Evolutionary conservation across 768 basidiomycete genomes (phyloP).

Genomic region (Xanthoconium stramineum): DNA sequence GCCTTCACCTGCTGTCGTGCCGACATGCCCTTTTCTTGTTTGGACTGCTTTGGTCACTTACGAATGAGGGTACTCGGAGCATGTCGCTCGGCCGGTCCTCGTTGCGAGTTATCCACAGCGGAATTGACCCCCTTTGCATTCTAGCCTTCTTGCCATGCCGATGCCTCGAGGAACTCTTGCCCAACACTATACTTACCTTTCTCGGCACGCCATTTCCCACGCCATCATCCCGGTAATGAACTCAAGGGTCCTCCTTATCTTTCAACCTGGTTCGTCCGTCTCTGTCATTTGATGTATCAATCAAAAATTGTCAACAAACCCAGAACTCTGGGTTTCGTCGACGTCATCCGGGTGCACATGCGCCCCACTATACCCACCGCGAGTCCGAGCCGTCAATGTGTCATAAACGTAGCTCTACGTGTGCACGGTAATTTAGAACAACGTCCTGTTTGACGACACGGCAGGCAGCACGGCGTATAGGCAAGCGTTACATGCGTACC

Average conservation of each 20-base stretch:
- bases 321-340: not conserved
- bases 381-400: conserved; percentile 3
- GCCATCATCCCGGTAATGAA: conserved; percentile 28
- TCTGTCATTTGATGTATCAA: not conserved
- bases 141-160: conserved; percentile 19
- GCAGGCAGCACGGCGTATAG: not conserved
- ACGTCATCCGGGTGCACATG: conserved; percentile 6
- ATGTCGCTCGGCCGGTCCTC: conserved; percentile 22
- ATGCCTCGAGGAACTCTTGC: conserved; percentile 28
- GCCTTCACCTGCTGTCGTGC: conserved; percentile 34
- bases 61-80: conserved; percentile 20
- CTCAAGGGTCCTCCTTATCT: conserved; percentile 5
- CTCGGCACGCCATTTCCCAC: conserved; percentile 12
- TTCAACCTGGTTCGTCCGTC: not conserved
- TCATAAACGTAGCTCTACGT: not conserved
- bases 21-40: conserved; percentile 34
- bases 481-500: not conserved
- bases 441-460: conserved; percentile 5
- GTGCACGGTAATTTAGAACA: conserved; percentile 21
- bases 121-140: conserved; percentile 18
- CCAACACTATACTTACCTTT: conserved; percentile 24
- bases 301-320: not conserved
- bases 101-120: conserved; percentile 22
- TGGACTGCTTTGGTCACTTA: conserved; percentile 27
- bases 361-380: conserved; percentile 27